A percentile compares a stretch with the other conserved stretches of the same genome.
phyloP scores from a whole-genome alignment of 2,329 filamentous ascomycete genomes.

The Cordyceps cateniannulata region DNA sequence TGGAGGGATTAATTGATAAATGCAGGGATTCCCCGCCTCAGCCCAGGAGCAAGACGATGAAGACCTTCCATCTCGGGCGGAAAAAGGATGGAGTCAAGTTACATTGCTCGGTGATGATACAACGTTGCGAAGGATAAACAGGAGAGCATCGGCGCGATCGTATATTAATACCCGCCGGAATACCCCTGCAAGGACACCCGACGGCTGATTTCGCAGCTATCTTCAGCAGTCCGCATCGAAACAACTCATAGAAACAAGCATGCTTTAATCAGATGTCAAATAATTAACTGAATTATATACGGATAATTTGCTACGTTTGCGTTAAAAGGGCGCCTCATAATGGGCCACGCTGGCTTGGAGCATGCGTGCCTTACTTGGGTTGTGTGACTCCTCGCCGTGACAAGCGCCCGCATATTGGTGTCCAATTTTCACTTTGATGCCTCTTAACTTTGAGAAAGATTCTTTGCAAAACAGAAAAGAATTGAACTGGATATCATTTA shows the following conservation, averaged over 20 bases:
- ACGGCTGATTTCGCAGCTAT: not conserved
- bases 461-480: not conserved
- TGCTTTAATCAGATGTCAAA: too few relatives aligned
- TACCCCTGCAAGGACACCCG: not conserved
- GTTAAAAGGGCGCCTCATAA: too few relatives aligned
- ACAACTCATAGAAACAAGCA: too few relatives aligned
- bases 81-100: not conserved
- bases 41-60: not conserved
- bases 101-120: not conserved
- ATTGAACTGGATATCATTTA: not conserved
- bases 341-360: too few relatives aligned
- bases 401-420: too few relatives aligned
- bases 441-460: not conserved
- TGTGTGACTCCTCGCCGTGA: too few relatives aligned
- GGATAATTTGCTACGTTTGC: too few relatives aligned
- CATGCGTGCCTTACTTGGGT: too few relatives aligned
- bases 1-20: not conserved
- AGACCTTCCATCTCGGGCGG: not conserved
- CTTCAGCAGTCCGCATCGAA: not conserved
- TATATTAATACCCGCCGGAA: not conserved
- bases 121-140: not conserved
- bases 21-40: slow-evolving; percentile 2
- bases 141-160: not conserved
- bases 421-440: not conserved
- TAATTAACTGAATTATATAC: too few relatives aligned